Percentiles rank a stretch among this genome's conserved stretches.
These are phyloP conservation scores for rapeseed (Brassica napus) DNA, from an alignment of 345 rosid genomes.

Conservation along the genomic window DNA sequence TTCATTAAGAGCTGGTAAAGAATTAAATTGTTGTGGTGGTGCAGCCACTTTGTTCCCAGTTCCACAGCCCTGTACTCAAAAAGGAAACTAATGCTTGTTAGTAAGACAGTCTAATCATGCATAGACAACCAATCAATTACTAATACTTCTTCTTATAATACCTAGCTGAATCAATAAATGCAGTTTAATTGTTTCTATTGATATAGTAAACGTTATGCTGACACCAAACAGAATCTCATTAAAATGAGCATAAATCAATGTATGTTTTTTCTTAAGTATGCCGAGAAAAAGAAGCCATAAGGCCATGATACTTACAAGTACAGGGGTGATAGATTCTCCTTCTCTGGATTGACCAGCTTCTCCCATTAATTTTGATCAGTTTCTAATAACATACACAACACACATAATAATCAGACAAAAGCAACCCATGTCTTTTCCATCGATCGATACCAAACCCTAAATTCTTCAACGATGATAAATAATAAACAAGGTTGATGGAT, in stretches of 20 bases:
- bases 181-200: not conserved
- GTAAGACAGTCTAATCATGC: not conserved
- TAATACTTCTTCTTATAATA: not conserved
- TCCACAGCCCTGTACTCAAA: slow-evolving; percentile 33
- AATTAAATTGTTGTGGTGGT: slow-evolving; percentile 54
- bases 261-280: not conserved
- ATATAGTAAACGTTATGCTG: not conserved
- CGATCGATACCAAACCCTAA: slow-evolving; percentile 13
- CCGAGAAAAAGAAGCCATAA: slow-evolving; percentile 9
- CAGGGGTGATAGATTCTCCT: slow-evolving; percentile 37
- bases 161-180: slow-evolving; percentile 7
- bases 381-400: slow-evolving; percentile 34
- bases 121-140: slow-evolving; percentile 12
- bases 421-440: not conserved
- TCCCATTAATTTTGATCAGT: slow-evolving; percentile 44
- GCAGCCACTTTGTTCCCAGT: slow-evolving; percentile 28
- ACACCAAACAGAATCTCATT: not conserved
- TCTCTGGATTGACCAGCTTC: slow-evolving; percentile 45
- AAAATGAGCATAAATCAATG: slow-evolving; percentile 7
- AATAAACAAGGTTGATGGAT: not conserved
- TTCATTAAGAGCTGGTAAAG: slow-evolving; percentile 54
- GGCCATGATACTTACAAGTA: slow-evolving; percentile 41
- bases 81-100: slow-evolving; percentile 7
- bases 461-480: not conserved
- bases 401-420: not conserved